Evolutionary conservation across 768 basidiomycete species (phyloP).

Genomic region (Pulveroboletus ravenelii): DNA sequence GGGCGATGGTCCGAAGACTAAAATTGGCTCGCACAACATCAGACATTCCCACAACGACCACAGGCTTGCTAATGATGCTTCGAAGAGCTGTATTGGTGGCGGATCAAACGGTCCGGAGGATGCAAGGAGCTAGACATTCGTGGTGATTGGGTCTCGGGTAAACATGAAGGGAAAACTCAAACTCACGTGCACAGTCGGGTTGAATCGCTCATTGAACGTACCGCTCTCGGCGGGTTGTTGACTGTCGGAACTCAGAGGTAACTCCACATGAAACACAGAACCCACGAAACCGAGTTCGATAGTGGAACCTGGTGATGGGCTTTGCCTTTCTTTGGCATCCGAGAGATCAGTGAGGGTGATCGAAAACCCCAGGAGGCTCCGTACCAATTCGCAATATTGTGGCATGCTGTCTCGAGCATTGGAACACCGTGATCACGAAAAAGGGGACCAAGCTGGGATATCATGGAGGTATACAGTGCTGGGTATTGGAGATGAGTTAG

Average conservation of each 20-base stretch:
- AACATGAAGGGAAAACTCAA: too few relatives aligned
- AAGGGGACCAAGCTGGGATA: conserved; percentile 65
- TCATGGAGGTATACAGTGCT: conserved; percentile 70
- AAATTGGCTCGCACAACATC: conserved; percentile 82
- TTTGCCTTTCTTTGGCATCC: conserved; percentile 66
- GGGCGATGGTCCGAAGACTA: conserved; percentile 78
- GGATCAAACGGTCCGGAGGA: conserved; percentile 55
- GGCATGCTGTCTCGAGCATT: conserved; percentile 82
- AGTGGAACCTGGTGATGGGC: conserved; percentile 56
- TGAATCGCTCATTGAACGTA: conserved; percentile 47
- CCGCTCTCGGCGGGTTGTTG: conserved; percentile 64
- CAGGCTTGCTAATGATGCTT: conserved; percentile 58
- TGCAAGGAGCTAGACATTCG: conserved; percentile 56
- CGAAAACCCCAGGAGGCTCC: conserved; percentile 18
- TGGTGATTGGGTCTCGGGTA: background rate
- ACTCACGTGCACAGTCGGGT: conserved; percentile 48
- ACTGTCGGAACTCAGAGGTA: conserved; percentile 65
- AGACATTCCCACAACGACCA: conserved; percentile 95
- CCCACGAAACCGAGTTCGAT: conserved; percentile 84
- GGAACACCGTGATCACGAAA: conserved; percentile 69
- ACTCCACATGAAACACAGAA: conserved; percentile 62
- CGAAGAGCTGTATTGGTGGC: conserved; percentile 56
- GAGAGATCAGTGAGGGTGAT: conserved; percentile 6
- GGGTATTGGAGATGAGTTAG: conserved; percentile 78
- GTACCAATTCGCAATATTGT: conserved; percentile 83